phyloP scores from a whole-genome alignment of 805 yeast species.

The Diddensiella caesifluorescens region DNA sequence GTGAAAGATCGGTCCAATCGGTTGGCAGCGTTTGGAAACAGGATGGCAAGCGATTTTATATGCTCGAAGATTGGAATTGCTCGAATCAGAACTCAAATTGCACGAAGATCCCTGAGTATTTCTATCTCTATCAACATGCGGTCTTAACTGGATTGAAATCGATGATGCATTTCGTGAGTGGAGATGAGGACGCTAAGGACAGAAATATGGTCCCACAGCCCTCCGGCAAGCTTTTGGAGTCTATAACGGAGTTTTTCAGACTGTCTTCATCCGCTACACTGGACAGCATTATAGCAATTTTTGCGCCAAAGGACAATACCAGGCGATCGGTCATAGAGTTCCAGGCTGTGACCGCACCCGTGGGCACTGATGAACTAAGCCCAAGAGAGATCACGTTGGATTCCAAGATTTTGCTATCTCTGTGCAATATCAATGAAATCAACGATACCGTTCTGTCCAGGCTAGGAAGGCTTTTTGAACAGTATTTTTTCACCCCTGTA shows the following conservation, averaged over 20 bases:
- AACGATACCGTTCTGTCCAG: constrained; percentile 43
- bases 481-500: constrained; percentile 43
- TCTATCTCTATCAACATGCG: constrained; percentile 36
- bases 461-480: constrained; percentile 46
- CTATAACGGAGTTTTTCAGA: constrained; percentile 17
- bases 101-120: constrained; percentile 37
- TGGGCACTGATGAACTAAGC: constrained; percentile 36
- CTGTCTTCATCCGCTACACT: constrained; percentile 28
- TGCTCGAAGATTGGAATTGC: constrained; percentile 39
- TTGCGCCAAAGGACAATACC: constrained; percentile 4
- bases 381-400: constrained; percentile 44
- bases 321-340: background rate
- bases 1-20: constrained; percentile 43
- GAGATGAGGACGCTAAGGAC: constrained; percentile 10
- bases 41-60: constrained; percentile 39
- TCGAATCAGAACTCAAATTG: constrained; percentile 31
- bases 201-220: constrained; percentile 31
- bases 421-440: constrained; percentile 50
- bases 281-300: background rate
- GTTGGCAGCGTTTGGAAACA: constrained; percentile 48
- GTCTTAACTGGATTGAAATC: constrained; percentile 31
- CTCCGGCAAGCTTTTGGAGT: constrained; percentile 28
- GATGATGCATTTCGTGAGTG: constrained; percentile 16
- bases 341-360: constrained; percentile 15
- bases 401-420: constrained; percentile 44